Conservation (phyloP, 192 early-diverging fungal genomes). For the Podila minutissima region DNA sequence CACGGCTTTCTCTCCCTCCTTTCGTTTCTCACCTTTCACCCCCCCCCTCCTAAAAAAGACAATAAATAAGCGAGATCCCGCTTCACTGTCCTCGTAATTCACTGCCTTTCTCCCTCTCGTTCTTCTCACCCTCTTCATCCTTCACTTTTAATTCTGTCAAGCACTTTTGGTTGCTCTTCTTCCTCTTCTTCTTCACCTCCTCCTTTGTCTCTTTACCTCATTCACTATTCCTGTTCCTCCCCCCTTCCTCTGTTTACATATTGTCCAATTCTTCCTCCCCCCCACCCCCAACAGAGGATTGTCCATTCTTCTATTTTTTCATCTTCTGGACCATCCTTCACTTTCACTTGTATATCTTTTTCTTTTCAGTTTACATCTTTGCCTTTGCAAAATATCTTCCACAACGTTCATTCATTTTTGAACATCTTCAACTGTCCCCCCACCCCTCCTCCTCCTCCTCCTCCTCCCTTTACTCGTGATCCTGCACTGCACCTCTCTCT, state of each 20-base stretch:
- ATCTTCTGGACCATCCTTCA: neutral
- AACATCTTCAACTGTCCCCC: too few species aligned
- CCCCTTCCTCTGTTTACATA: neutral
- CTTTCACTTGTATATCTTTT: neutral
- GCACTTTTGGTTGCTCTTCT: neutral
- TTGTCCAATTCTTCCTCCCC: too few species aligned
- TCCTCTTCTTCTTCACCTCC: too few species aligned
- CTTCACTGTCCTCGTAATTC: too few species aligned
- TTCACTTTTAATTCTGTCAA: neutral
- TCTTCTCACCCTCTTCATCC: neutral
- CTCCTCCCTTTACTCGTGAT: conserved; percentile 1
- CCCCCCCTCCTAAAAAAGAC: neutral
- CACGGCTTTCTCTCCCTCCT: too few species aligned
- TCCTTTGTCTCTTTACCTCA: neutral
- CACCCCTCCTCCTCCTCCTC: neutral
- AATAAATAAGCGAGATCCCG: too few species aligned
- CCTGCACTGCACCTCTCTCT: conserved; percentile 2
- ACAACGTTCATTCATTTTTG: too few species aligned
- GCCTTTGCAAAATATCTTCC: neutral
- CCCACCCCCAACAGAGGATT: too few species aligned
- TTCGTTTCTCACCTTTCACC: neutral
- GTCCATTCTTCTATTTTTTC: neutral
- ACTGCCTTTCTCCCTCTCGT: neutral
- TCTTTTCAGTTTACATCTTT: neutral
- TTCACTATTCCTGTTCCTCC: neutral